Percentiles rank a stretch among this genome's conserved stretches.
Evolutionary conservation across 345 rosid species (phyloP).

Genomic region (Citrus reticulata): DNA sequence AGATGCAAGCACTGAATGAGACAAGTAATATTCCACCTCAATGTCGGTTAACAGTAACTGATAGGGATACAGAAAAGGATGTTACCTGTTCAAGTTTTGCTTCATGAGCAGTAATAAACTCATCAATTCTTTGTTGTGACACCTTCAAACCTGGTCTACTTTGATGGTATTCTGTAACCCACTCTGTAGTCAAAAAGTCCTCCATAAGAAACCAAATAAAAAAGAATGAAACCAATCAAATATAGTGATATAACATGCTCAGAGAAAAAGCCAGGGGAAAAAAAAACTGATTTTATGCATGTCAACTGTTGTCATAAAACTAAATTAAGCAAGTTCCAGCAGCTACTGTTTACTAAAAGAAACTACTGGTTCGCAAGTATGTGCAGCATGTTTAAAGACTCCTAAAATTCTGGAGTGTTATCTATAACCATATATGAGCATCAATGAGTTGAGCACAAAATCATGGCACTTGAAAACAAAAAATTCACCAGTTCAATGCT

Average conservation of each 20-base stretch:
- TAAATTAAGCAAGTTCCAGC: background rate
- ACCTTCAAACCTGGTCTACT: slow-evolving; percentile 71
- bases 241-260: background rate
- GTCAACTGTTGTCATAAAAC: background rate
- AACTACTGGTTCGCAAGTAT: background rate
- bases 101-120: slow-evolving; percentile 69
- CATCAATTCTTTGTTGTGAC: slow-evolving; percentile 79
- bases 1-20: background rate
- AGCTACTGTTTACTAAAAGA: background rate
- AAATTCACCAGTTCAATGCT: background rate
- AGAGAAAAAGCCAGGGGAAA: background rate
- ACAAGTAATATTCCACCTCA: background rate
- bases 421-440: background rate
- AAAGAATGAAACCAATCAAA: background rate
- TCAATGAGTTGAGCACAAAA: background rate
- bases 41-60: background rate
- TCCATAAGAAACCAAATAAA: slow-evolving; percentile 12
- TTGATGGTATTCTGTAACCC: slow-evolving; percentile 69
- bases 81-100: slow-evolving; percentile 72
- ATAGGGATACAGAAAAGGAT: background rate
- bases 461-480: background rate
- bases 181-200: slow-evolving; percentile 46
- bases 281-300: background rate
- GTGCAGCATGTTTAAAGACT: background rate
- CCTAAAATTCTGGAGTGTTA: background rate